phyloP scores from a whole-genome alignment of 139 green algal genomes.

The Chloropicon primus region DNA sequence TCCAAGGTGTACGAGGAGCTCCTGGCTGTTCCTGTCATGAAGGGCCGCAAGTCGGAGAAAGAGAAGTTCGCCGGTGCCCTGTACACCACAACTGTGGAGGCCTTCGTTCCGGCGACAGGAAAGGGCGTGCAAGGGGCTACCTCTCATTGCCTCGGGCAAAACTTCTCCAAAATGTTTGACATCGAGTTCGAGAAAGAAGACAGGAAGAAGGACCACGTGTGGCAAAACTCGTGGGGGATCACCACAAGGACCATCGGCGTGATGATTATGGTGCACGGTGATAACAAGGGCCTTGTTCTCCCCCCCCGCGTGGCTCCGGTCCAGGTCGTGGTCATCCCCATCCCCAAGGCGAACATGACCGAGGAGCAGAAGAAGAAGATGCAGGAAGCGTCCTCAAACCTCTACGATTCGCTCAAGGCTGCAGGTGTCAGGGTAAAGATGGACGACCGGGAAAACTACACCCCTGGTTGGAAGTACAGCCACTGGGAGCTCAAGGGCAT shows the following conservation, averaged over 20 bases:
- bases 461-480: slow-evolving; percentile 98
- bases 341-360: slow-evolving; percentile 60
- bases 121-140: slow-evolving; percentile 91
- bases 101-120: slow-evolving; percentile 83
- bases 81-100: slow-evolving; percentile 93
- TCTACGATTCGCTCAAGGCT: slow-evolving; percentile 26
- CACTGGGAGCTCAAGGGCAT: slow-evolving; percentile 95
- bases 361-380: slow-evolving; percentile 37
- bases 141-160: slow-evolving; percentile 93
- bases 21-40: slow-evolving; percentile 82
- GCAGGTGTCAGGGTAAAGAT: slow-evolving; percentile 55
- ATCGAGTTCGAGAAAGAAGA: slow-evolving; percentile 81
- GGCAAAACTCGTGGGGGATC: slow-evolving; percentile 96
- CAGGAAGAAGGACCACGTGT: slow-evolving; percentile 51
- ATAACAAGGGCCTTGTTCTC: slow-evolving; percentile 94
- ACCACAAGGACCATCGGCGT: slow-evolving; percentile 93
- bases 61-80: slow-evolving; percentile 96
- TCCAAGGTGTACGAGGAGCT: slow-evolving; percentile 84
- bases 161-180: slow-evolving; percentile 81
- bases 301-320: slow-evolving; percentile 71
- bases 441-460: slow-evolving; percentile 89
- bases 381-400: slow-evolving; percentile 8
- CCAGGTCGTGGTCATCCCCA: slow-evolving; percentile 76
- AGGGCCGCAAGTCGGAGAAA: slow-evolving; percentile 79
- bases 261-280: slow-evolving; percentile 95